Evolutionary conservation across 148 eudicot genomes (phyloP).

Genomic region (Gaultheria prostrata): DNA sequence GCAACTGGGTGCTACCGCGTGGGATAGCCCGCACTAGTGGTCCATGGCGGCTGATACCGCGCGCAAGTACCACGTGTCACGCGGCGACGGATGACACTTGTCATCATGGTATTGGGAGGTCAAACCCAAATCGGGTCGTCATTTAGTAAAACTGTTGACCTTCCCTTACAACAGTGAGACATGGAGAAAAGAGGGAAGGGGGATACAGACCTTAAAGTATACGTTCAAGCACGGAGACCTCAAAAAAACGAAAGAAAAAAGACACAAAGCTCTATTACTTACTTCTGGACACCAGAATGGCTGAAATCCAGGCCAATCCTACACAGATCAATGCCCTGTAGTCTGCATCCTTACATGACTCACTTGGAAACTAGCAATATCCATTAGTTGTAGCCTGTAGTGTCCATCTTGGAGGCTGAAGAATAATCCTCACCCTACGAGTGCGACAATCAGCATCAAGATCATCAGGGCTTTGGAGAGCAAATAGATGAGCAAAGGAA

Average conservation of each 20-base stretch:
- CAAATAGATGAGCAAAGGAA: not conserved
- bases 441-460: not conserved
- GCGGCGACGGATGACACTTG: too few relatives aligned
- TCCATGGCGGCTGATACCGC: too few relatives aligned
- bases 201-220: not conserved
- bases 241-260: not conserved
- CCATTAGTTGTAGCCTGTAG: not conserved
- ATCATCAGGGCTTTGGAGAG: not conserved
- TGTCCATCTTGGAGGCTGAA: not conserved
- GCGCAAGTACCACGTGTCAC: too few relatives aligned
- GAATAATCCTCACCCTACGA: not conserved
- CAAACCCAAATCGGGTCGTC: too few relatives aligned
- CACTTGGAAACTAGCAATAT: not conserved
- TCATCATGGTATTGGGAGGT: too few relatives aligned
- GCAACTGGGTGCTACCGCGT: too few relatives aligned
- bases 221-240: not conserved
- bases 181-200: not conserved
- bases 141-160: too few relatives aligned
- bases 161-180: not conserved
- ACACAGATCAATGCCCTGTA: not conserved
- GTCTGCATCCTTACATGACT: not conserved
- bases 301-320: not conserved
- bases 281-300: not conserved
- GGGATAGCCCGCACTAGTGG: too few relatives aligned
- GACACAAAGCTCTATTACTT: not conserved